Evolutionary conservation across 805 yeast genomes (phyloP), one percentile per base, ranked within the genome.

Genomic region (Yarrowia porcina): DNA sequence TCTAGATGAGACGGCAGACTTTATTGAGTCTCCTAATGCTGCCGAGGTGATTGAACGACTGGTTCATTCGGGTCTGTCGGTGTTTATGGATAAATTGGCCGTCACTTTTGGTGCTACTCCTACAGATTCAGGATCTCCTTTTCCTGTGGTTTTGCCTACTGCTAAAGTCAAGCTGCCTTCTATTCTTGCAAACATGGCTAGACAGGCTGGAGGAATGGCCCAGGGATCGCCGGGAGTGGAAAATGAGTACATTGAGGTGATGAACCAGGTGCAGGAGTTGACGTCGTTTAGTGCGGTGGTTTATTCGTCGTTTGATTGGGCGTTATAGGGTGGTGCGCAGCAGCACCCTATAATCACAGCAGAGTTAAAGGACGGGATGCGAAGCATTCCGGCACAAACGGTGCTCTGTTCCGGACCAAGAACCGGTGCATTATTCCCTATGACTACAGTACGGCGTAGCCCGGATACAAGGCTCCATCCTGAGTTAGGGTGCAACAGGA

Each of bases 231-330:
- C 59, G 13, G 59, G 59, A 5, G 69, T 75, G 17, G 70, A 74
- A 10, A 79, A 79, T 65, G 82, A 77, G 64, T 81, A 79, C 66
- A 68, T 83, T 11, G 72, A 74, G 20, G 74, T 77, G 4, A 75
- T 85, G 80, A 79, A 81, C 67, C 75, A 75, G 64, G 73, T 80
- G 32, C 85, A 83, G 17, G 90, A 86, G 66, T 79, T 92, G 64
- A 96, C 89, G 67, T 97, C 90, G 65, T 80, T 92, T 67, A 87
- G 96, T 75, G 97, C 97, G 4, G 81, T 90, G 67, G 92, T 92
- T 9, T 92, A 92, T 73, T 87, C 96, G 18, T 90, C 90, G 70
- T 89, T 88, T 68, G 66, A 68, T 36, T 67, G 70, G 69, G 35
- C 36, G 12, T 23, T 45, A 11, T 28, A 20, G 27, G 20, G n/a